Conservation (phyloP, 192 early-diverging fungal species). For the Entomortierella beljakovae region DNA sequence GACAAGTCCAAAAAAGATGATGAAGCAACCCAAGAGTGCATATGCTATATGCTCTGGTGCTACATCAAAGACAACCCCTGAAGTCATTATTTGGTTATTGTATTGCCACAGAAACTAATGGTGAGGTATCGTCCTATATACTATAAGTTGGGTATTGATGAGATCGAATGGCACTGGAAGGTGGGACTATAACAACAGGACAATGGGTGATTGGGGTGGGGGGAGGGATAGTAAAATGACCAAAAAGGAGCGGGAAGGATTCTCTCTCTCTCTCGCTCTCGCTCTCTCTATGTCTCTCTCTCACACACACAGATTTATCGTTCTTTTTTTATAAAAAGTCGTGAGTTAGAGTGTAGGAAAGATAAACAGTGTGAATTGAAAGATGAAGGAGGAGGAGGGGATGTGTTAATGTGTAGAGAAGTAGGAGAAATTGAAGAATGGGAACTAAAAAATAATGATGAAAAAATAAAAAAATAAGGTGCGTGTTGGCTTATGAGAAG, state of each 20-base stretch:
- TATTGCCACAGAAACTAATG: neutral
- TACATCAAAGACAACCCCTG: constrained; percentile 26
- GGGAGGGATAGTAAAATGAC: neutral
- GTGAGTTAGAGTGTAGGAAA: neutral
- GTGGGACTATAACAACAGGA: no score
- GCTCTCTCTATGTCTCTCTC: no score
- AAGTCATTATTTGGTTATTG: constrained; percentile 4
- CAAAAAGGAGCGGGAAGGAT: neutral
- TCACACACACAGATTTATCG: no score
- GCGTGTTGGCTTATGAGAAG: neutral
- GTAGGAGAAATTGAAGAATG: neutral
- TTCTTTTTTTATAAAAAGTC: no score
- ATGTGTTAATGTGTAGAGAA: neutral
- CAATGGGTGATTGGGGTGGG: neutral
- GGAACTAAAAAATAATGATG: neutral
- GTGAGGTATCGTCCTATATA: neutral
- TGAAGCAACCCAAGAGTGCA: constrained; percentile 77
- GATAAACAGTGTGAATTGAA: neutral
- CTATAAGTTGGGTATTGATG: no score
- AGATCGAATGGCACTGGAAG: no score
- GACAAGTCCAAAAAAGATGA: constrained; percentile 72
- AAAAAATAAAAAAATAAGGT: neutral
- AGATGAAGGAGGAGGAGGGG: neutral
- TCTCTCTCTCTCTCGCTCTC: neutral
- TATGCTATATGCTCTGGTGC: constrained; percentile 51